Base-by-base conservation (phyloP, 208 protist species). In the Tritrichomonas foetus region DNA sequence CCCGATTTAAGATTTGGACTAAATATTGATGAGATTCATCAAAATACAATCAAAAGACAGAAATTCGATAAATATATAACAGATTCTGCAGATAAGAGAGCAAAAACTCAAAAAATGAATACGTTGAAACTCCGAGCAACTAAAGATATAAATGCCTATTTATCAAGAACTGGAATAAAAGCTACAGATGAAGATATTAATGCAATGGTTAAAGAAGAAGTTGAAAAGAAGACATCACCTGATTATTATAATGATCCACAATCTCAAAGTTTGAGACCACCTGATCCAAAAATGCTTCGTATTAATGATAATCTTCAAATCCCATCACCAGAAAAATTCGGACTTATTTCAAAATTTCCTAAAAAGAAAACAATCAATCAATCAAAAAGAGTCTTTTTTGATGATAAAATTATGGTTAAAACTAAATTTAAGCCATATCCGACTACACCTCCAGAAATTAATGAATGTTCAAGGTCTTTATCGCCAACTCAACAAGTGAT, bases 371-470 rank as follows among this genome's bases (percentile, higher is more conserved):
- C 27, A 53, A 39, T 5, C 27, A 25, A 20, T 39, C n/a, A 89
- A 57, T 5, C 3, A 69, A 33, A 69, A 30, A 69, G n/a, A 30
- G 11, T 33, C n/a, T 11, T n/a, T n/a, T n/a, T 69, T 8, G 27
- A 69, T 25, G 22, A 69, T 69, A 33, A 69, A 69, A 16, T 61
- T 61, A 61, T 61, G 53, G 53, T 61, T 61, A 61, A 61, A 61
- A 61, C 53, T 5, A 61, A 69, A 69, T n/a, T 69, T 69, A 69
- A 69, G 27, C 11, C 11, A 33, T 33, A n/a, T 39, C 78, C 78
- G 39, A 89, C 78, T 57, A 89, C 78, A 20, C 47, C 47, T 11
- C 78, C 78, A 39, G 78, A 89, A 89, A 89, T 89, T 50, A 89
- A 89, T 57, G 78, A 89, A 39, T 89, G 78, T 36, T 53, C 47